A percentile compares a stretch with the other conserved stretches of the same genome.
These are phyloP conservation scores for Epichloe scottii DNA, from an alignment of 2,329 filamentous ascomycete species.

Conservation along the genomic window DNA sequence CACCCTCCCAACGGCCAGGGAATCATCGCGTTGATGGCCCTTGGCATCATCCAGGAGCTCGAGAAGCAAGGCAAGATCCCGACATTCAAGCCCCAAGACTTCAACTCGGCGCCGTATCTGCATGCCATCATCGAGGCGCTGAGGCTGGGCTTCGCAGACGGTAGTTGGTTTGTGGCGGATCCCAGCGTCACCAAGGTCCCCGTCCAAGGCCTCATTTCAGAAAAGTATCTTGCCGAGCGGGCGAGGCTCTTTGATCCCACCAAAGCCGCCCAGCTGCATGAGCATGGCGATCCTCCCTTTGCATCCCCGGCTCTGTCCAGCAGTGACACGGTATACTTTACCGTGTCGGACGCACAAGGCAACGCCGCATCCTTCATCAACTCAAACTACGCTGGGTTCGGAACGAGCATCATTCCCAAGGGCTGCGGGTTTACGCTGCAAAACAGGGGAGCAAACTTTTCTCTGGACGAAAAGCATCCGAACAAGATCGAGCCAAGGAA, in stretches of 20 bases:
- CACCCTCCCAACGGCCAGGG: slow-evolving; percentile 95
- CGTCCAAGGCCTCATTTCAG: slow-evolving; percentile 53
- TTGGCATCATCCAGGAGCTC: slow-evolving; percentile 82
- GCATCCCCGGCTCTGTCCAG: slow-evolving; percentile 63
- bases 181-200: slow-evolving; percentile 61
- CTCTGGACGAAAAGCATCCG: slow-evolving; percentile 56
- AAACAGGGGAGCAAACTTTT: slow-evolving; percentile 84
- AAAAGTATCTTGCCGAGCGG: slow-evolving; percentile 62
- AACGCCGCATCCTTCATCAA: slow-evolving; percentile 97
- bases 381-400: slow-evolving; percentile 84
- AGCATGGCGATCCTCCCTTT: slow-evolving; percentile 49
- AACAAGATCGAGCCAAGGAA: slow-evolving; percentile 73
- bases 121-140: slow-evolving; percentile 83
- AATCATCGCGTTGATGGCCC: slow-evolving; percentile 84
- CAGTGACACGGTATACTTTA: slow-evolving; percentile 92
- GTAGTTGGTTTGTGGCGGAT: slow-evolving; percentile 80
- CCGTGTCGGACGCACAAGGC: slow-evolving; percentile 65
- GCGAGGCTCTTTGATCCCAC: slow-evolving; percentile 44
- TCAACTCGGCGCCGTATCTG: slow-evolving; percentile 71
- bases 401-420: slow-evolving; percentile 70
- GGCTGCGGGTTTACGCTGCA: slow-evolving; percentile 90
- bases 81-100: slow-evolving; percentile 54
- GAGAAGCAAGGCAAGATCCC: slow-evolving; percentile 65
- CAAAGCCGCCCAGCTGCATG: slow-evolving; percentile 44
- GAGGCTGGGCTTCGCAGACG: slow-evolving; percentile 82